These are phyloP conservation scores for Kodamaea neixiangensis DNA, from an alignment of 805 yeast genomes.

Conservation along the genomic window DNA sequence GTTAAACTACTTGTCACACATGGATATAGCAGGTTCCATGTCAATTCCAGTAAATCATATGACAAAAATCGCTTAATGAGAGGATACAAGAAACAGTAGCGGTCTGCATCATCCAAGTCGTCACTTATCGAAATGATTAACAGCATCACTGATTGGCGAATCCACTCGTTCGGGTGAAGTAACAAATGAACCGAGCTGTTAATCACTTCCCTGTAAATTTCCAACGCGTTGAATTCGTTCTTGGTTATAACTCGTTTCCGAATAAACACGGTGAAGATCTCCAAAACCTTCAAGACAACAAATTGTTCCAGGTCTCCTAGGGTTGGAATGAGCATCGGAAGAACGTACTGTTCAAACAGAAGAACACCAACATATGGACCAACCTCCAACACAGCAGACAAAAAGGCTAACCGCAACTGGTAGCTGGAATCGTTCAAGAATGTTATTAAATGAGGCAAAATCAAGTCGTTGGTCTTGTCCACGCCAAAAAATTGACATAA, in stretches of 20 bases:
- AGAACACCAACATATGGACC: conserved; percentile 81
- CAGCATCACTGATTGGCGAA: conserved; percentile 65
- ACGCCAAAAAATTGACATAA: conserved; percentile 82
- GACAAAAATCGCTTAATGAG: conserved; percentile 72
- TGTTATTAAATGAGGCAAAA: conserved; percentile 87
- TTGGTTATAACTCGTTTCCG: conserved; percentile 34
- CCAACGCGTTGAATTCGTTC: conserved; percentile 35
- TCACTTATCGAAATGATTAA: conserved; percentile 63
- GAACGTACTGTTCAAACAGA: conserved; percentile 81
- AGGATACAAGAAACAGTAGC: conserved; percentile 82
- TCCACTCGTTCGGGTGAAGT: conserved; percentile 86
- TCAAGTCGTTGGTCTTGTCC: conserved; percentile 84
- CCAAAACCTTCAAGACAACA: conserved; percentile 70
- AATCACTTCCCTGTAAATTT: conserved; percentile 39
- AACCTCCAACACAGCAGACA: conserved; percentile 68
- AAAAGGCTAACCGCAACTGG: conserved; percentile 66
- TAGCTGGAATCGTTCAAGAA: conserved; percentile 80
- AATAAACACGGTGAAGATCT: conserved; percentile 38
- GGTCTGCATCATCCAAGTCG: conserved; percentile 71
- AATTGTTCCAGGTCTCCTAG: conserved; percentile 81
- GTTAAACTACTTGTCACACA: conserved; percentile 69
- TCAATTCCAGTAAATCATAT: conserved; percentile 71
- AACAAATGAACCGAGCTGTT: conserved; percentile 50
- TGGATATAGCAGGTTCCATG: conserved; percentile 65
- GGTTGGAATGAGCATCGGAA: conserved; percentile 84